Conservation (phyloP, 106 monocot species). For the Acanthochlamys bracteata region DNA sequence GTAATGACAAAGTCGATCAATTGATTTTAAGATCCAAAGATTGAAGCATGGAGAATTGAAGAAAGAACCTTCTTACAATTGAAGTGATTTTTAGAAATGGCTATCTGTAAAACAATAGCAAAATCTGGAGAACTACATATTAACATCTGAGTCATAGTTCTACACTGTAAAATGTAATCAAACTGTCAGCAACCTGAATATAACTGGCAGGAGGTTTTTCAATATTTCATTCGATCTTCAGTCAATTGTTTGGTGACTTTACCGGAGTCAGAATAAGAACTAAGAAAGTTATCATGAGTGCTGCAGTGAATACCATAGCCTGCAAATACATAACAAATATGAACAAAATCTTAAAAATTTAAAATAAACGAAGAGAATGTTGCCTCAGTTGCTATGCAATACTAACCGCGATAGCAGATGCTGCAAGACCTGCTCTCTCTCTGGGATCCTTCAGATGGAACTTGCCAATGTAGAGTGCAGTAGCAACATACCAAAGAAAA, state of each 20-base stretch:
- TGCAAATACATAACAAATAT: slow-evolving; percentile 1
- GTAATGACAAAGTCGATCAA: too few species aligned
- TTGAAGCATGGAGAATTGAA: too few species aligned
- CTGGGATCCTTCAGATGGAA: slow-evolving; percentile 48
- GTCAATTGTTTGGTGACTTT: neutral
- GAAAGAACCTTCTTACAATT: too few species aligned
- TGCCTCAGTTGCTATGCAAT: neutral
- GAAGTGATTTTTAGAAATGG: too few species aligned
- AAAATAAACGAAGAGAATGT: neutral
- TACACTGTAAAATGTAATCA: too few species aligned
- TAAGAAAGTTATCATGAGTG: slow-evolving; percentile 10
- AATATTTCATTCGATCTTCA: too few species aligned
- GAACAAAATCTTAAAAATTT: neutral
- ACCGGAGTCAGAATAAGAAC: neutral
- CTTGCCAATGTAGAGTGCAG: slow-evolving; percentile 40
- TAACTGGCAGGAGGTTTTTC: too few species aligned
- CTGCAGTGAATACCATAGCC: slow-evolving; percentile 28
- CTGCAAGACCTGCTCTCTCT: slow-evolving; percentile 54
- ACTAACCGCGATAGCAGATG: slow-evolving; percentile 50
- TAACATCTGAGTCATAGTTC: too few species aligned
- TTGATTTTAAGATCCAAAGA: too few species aligned
- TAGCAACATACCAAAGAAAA: slow-evolving; percentile 51
- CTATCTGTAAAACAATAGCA: too few species aligned
- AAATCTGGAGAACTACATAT: too few species aligned
- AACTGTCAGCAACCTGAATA: too few species aligned